Base-by-base conservation (phyloP, 2,329 filamentous ascomycete genomes). In the Colletotrichum trifolii region DNA sequence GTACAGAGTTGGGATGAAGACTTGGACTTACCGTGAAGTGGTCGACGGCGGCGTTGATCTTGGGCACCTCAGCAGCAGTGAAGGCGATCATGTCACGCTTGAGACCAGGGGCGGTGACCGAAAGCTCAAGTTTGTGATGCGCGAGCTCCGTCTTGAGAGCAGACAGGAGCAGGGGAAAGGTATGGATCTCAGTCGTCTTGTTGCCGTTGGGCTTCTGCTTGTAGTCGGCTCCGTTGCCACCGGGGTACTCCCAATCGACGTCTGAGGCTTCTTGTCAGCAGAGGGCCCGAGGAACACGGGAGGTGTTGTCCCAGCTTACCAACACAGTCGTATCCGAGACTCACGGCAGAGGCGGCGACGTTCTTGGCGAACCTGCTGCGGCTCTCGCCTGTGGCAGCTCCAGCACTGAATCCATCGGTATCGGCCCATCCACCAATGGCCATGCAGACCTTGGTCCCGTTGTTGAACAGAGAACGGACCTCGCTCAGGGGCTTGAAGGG, bases 181-280 rank as follows among this genome's bases (percentile, higher is more conserved):
- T 85, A 25, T 82, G 76, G 58, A 92, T 85, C 73, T 92, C 88
- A 73, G 82, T 81, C 2, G 75, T 76, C 71, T 89, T 90, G 48
- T 82, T 73, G 0, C 78, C 77, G 73, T 92, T 92, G 36, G 88
- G 84, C 5, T 83, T 77, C 52, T 81, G 70, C 70, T 87, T 90
- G 79, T 92, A 92, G 75, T 92, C 89, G 36, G 87, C 82, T 38
- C 89, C 89, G 69, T 92, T 92, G 42, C 90, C 89, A 13, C 83
- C 84, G 1, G 78, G 76, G 54, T 82, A 87, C 66, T 86, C 89
- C 89, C 90, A 91, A 71, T 92, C 90, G 46, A 92, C 82, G 67
- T 92, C 89, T 75, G 11, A 25, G 40, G 25, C 0, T 49, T 2
- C n/a, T 8, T 25, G 25, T 25, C 25, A 25, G 25, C 25, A 25